phyloP scores from a whole-genome alignment of 805 yeast species.

The Teunomyces gatunensis region DNA sequence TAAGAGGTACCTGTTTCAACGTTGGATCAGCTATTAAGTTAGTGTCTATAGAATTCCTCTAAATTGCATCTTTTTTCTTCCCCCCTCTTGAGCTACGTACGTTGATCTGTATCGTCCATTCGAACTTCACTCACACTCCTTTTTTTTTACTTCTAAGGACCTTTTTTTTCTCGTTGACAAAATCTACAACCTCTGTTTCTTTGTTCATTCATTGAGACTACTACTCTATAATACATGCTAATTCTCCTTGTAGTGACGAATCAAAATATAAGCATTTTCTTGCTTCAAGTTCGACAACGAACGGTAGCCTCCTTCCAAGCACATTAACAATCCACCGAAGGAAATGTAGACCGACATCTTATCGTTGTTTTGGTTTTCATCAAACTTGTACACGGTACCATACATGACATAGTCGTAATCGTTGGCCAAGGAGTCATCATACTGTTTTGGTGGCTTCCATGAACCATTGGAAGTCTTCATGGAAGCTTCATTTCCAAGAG shows the following conservation, averaged over 20 bases:
- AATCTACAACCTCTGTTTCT: not conserved
- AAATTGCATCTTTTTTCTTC: not conserved
- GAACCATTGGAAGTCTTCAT: constrained; percentile 54
- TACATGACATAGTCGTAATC: constrained; percentile 98
- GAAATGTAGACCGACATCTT: constrained; percentile 87
- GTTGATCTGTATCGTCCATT: constrained; percentile 20
- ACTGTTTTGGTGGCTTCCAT: constrained; percentile 82
- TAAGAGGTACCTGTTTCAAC: constrained; percentile 53
- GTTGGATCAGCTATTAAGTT: constrained; percentile 41
- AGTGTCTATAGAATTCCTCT: constrained; percentile 1
- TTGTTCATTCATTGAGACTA: not conserved
- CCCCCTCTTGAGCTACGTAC: constrained; percentile 11
- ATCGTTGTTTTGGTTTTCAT: constrained; percentile 69
- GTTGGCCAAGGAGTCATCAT: constrained; percentile 85
- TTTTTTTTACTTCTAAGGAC: not conserved
- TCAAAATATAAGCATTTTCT: constrained; percentile 86
- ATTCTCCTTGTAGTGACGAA: constrained; percentile 61
- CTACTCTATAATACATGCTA: constrained; percentile 5
- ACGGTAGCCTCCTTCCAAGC: constrained; percentile 93
- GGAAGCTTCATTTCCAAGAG: constrained; percentile 51
- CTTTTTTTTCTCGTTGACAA: not conserved
- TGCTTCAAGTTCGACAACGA: constrained; percentile 85
- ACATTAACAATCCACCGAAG: constrained; percentile 91
- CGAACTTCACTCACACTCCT: not conserved
- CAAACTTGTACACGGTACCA: constrained; percentile 96